Evolutionary conservation across 768 basidiomycete species (phyloP).

Genomic region (Lactarius indigo): DNA sequence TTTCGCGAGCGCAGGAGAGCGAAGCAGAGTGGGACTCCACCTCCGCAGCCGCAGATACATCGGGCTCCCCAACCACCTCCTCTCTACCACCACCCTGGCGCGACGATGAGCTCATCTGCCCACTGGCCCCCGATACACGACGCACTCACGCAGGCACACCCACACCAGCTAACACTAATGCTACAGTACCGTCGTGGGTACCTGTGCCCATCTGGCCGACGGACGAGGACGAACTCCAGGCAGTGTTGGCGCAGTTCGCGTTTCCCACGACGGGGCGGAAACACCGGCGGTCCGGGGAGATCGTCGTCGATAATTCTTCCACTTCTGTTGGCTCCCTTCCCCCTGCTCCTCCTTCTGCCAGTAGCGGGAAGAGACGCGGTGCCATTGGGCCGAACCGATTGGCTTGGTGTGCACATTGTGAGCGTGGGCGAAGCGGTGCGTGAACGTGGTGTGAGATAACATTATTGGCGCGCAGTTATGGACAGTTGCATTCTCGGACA

Average conservation of each 20-base stretch:
- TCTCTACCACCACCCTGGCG: background rate
- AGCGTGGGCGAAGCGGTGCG: background rate
- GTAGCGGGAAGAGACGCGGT: background rate
- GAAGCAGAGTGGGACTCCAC: conserved; percentile 15
- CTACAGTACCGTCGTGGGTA: background rate
- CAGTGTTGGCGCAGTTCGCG: conserved; percentile 11
- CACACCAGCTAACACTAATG: background rate
- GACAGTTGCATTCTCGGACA: background rate
- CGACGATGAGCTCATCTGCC: conserved; percentile 17
- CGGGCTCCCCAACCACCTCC: background rate
- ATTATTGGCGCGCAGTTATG: background rate
- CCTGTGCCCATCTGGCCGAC: background rate
- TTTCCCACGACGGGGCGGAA: conserved; percentile 13
- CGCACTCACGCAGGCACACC: background rate
- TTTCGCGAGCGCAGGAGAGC: background rate
- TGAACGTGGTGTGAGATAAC: background rate
- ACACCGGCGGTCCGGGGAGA: conserved; percentile 8
- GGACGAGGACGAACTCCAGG: conserved; percentile 1
- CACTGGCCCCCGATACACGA: background rate
- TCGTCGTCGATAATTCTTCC: background rate
- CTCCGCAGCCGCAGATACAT: background rate
- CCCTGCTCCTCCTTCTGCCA: background rate
- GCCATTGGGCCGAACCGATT: background rate
- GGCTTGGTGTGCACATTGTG: conserved; percentile 14
- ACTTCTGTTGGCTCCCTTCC: background rate